These are phyloP conservation scores for Solanum pinnatisectum DNA, from an alignment of 257 asterid species.

Conservation along the genomic window DNA sequence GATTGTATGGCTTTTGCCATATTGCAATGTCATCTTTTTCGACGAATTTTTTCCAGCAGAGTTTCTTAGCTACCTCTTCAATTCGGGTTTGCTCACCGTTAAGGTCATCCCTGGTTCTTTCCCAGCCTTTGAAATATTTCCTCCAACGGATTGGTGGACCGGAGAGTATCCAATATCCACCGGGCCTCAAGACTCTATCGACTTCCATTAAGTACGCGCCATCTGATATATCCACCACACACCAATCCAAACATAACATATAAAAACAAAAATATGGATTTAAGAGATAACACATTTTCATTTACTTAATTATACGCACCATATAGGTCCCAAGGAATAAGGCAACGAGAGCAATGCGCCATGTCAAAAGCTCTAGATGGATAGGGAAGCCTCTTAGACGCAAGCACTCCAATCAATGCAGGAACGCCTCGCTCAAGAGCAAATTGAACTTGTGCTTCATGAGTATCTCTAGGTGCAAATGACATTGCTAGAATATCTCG, in stretches of 20 bases:
- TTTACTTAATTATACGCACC: conserved; percentile 21
- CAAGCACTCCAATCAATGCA: conserved; percentile 77
- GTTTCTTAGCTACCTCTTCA: conserved; percentile 53
- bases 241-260: not conserved
- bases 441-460: conserved; percentile 86
- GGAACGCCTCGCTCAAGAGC: conserved; percentile 96
- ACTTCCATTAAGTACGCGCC: conserved; percentile 76
- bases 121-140: conserved; percentile 75
- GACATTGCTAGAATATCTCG: conserved; percentile 66
- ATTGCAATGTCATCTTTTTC: conserved; percentile 75
- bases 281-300: not conserved
- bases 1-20: conserved; percentile 78
- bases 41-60: conserved; percentile 72
- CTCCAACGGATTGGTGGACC: conserved; percentile 91
- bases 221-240: conserved; percentile 22
- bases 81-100: conserved; percentile 63
- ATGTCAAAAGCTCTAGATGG: conserved; percentile 83
- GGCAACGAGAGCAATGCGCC: conserved; percentile 98
- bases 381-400: conserved; percentile 85
- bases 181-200: conserved; percentile 73
- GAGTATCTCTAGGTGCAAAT: conserved; percentile 89
- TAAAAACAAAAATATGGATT: not conserved
- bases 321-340: conserved; percentile 80
- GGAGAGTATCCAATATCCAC: conserved; percentile 88
- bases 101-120: conserved; percentile 54